Conservation (phyloP, 2,329 filamentous ascomycete species). For the Pseudocercospora cruenta region DNA sequence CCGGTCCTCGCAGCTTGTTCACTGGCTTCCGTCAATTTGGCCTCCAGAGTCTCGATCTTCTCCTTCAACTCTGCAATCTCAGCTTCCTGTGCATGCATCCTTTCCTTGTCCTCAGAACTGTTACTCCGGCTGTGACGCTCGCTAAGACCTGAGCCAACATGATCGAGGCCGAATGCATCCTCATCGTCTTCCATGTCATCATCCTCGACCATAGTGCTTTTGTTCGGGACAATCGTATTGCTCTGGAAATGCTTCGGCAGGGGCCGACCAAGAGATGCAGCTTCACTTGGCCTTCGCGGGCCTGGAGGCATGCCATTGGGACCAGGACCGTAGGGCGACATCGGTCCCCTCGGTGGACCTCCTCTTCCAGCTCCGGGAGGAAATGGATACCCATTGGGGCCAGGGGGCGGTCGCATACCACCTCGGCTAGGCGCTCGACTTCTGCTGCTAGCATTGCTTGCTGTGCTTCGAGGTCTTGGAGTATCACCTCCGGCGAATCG, state of each 20-base stretch:
- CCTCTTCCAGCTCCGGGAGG: constrained; percentile 33
- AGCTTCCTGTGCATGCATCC: constrained; percentile 77
- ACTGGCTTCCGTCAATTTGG: constrained; percentile 69
- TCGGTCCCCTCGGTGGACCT: constrained; percentile 29
- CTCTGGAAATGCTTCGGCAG: constrained; percentile 89
- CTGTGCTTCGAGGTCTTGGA: constrained; percentile 69
- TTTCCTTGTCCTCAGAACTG: constrained; percentile 61
- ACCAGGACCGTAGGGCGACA: constrained; percentile 26
- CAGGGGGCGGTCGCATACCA: constrained; percentile 36
- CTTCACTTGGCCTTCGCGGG: constrained; percentile 47
- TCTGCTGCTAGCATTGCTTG: constrained; percentile 46
- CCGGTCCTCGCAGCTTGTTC: constrained; percentile 42
- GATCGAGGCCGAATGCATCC: constrained; percentile 34
- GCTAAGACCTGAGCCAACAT: constrained; percentile 26
- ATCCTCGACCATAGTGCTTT: constrained; percentile 96
- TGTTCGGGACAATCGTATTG: constrained; percentile 96
- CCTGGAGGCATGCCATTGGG: constrained; percentile 45
- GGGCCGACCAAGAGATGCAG: constrained; percentile 64
- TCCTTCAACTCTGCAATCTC: constrained; percentile 76
- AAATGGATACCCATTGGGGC: constrained; percentile 17
- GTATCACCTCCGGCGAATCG: constrained; percentile 73
- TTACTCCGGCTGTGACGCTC: constrained; percentile 38
- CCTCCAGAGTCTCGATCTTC: constrained; percentile 73
- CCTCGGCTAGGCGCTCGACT: constrained; percentile 34
- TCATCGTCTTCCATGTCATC: constrained; percentile 61